Conservation (phyloP, 1,284 basidiomycete genomes). For the Somion occarium region DNA sequence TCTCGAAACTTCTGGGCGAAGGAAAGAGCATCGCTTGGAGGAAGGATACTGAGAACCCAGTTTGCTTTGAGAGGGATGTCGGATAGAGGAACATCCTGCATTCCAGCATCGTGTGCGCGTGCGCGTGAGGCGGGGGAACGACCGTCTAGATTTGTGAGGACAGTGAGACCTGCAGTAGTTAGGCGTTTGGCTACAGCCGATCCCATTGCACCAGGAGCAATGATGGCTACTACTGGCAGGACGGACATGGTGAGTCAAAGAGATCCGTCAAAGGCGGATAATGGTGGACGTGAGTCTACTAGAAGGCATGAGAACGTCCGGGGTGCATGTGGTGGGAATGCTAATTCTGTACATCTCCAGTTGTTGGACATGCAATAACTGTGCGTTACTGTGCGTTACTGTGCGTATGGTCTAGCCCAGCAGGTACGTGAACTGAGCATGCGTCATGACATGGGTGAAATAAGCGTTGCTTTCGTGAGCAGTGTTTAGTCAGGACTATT, state of each 20-base stretch:
- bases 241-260: not conserved
- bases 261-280: no score
- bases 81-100: constrained; percentile 41
- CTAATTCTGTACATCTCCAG: no score
- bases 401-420: no score
- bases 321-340: no score
- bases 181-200: constrained; percentile 40
- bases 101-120: constrained; percentile 48
- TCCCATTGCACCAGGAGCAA: constrained; percentile 42
- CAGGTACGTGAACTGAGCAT: no score
- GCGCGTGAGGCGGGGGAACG: constrained; percentile 42
- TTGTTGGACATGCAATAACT: no score
- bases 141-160: constrained; percentile 46
- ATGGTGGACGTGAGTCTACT: no score
- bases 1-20: constrained; percentile 42
- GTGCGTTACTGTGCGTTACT: no score
- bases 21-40: constrained; percentile 46
- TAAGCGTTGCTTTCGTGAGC: no score
- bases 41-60: constrained; percentile 54
- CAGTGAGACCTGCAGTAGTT: constrained; percentile 37
- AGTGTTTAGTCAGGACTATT: no score
- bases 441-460: no score
- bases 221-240: constrained; percentile 33
- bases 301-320: no score
- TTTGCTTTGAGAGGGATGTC: constrained; percentile 40